These are phyloP conservation scores for Megacollybia marginata DNA, from an alignment of 768 basidiomycete species.

Conservation along the genomic window DNA sequence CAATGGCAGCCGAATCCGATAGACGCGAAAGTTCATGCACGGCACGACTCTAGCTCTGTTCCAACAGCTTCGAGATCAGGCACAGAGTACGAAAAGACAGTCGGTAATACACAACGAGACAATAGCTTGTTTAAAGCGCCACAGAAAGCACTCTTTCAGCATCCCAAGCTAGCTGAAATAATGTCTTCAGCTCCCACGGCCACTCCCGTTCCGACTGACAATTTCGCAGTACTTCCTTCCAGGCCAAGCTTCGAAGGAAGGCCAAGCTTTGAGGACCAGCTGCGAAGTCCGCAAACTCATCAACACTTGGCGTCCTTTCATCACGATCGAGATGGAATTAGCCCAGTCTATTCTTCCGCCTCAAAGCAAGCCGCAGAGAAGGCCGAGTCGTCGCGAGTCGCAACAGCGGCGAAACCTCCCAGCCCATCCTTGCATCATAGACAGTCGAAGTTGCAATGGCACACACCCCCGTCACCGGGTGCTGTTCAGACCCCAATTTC, in stretches of 20 bases:
- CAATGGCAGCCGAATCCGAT: neutral
- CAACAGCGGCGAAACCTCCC: neutral
- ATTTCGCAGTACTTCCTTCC: neutral
- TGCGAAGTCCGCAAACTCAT: neutral
- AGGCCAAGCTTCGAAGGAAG: neutral
- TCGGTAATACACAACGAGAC: conserved; percentile 4
- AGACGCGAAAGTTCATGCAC: neutral
- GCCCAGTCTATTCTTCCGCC: neutral
- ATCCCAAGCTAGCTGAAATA: conserved; percentile 26
- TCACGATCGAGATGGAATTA: neutral
- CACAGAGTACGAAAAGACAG: neutral
- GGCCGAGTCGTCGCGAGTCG: neutral
- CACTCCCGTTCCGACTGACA: neutral
- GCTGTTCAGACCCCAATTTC: neutral
- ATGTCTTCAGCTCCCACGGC: conserved; percentile 11
- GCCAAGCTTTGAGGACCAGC: too few relatives aligned
- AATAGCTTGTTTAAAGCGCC: too few relatives aligned
- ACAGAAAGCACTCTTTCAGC: conserved; percentile 15
- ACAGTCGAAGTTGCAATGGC: too few relatives aligned
- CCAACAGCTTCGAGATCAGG: neutral
- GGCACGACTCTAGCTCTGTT: neutral
- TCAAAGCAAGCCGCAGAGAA: neutral
- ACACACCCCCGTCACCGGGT: neutral
- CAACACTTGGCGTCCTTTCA: neutral
- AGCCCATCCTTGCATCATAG: neutral